Evolutionary conservation across 768 basidiomycete species (phyloP).

Genomic region (Leccinum aurantiacum): DNA sequence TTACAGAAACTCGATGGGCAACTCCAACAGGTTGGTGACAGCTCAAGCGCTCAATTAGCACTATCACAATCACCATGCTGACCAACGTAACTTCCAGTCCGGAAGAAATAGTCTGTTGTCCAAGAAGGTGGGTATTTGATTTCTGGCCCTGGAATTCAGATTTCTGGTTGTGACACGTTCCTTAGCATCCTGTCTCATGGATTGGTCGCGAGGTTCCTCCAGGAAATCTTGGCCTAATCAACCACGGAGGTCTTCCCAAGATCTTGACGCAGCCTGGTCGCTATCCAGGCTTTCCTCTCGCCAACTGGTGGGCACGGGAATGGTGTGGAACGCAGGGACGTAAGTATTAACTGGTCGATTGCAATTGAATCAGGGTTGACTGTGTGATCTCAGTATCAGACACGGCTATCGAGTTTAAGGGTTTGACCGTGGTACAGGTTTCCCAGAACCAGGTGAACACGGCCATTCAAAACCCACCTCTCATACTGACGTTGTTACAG

Average conservation of each 20-base stretch:
- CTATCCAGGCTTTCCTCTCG: constrained; percentile 71
- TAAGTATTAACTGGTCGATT: constrained; percentile 36
- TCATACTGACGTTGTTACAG: constrained; percentile 15
- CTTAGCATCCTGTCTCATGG: constrained; percentile 62
- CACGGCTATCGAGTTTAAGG: constrained; percentile 77
- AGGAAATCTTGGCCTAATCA: constrained; percentile 71
- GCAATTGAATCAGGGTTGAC: not conserved
- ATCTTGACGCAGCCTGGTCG: constrained; percentile 71
- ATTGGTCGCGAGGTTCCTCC: constrained; percentile 70
- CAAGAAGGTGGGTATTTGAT: constrained; percentile 45
- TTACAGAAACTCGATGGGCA: constrained; percentile 68
- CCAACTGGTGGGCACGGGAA: constrained; percentile 84
- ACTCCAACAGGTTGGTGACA: constrained; percentile 40
- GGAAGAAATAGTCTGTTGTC: constrained; percentile 60
- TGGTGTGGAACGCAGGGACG: constrained; percentile 70
- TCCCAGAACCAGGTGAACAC: constrained; percentile 68
- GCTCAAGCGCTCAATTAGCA: not conserved
- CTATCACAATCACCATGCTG: constrained; percentile 1
- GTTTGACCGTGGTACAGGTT: constrained; percentile 82
- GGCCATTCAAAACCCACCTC: not conserved
- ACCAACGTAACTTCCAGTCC: constrained; percentile 40
- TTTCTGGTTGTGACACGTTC: not conserved
- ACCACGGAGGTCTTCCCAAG: constrained; percentile 82
- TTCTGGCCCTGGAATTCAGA: not conserved
- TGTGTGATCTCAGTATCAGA: constrained; percentile 60